phyloP scores from a whole-genome alignment of 2,329 filamentous ascomycete species.

The Aspergillus cejpii region DNA sequence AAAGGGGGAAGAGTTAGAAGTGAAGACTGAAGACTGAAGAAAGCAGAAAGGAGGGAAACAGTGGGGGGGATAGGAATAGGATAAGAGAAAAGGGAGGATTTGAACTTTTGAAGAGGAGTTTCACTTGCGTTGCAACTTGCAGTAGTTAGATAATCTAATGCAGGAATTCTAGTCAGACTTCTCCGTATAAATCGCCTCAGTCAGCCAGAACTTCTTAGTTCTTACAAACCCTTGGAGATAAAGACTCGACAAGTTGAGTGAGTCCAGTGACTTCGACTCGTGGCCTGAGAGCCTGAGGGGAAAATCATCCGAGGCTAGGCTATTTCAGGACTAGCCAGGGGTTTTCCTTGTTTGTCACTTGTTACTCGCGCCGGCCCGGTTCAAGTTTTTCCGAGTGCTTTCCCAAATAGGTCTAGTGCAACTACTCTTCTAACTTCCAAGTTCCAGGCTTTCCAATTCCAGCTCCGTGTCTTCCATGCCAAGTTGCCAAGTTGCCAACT shows the following conservation, averaged over 20 bases:
- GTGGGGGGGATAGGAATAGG: no score
- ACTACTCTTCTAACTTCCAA: neutral
- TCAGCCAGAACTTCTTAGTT: no score
- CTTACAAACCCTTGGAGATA: no score
- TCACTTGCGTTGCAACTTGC: no score
- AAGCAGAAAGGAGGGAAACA: constrained; percentile 2
- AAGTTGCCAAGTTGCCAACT: neutral
- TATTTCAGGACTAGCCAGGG: constrained; percentile 14
- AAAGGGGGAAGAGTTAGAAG: constrained; percentile 6
- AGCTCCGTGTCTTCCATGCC: neutral
- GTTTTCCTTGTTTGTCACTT: neutral
- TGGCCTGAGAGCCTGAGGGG: constrained; percentile 3
- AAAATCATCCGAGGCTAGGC: neutral
- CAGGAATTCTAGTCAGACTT: no score
- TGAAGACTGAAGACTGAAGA: neutral
- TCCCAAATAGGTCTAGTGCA: neutral
- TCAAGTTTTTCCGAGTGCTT: neutral
- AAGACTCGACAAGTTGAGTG: no score
- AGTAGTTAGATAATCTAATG: no score
- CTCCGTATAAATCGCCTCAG: no score
- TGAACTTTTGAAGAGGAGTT: no score
- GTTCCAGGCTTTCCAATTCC: neutral
- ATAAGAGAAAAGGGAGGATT: no score
- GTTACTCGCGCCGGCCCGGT: neutral
- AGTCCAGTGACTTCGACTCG: constrained; percentile 4